Conservation (phyloP, 2,329 filamentous ascomycete genomes). For the Cryphonectria nitschkei region DNA sequence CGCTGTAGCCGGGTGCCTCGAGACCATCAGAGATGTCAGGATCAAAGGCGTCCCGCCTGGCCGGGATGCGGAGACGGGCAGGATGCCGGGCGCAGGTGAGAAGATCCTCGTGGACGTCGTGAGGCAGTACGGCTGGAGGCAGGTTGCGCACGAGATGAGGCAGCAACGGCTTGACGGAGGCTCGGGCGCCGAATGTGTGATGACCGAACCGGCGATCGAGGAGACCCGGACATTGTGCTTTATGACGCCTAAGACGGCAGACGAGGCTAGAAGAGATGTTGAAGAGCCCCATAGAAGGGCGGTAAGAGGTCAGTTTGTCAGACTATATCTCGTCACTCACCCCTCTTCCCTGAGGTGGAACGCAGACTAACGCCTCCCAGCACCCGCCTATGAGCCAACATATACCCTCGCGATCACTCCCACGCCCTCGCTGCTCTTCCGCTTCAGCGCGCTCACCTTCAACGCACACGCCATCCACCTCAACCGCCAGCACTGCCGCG, state of each 20-base stretch:
- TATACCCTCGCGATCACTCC: conserved; percentile 56
- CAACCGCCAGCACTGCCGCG: conserved; percentile 69
- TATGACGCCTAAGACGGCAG: conserved; percentile 43
- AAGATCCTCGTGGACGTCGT: conserved; percentile 57
- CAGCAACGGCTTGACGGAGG: conserved; percentile 12
- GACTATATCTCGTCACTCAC: neutral
- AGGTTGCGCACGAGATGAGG: conserved; percentile 31
- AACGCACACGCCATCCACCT: conserved; percentile 94
- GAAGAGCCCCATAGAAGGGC: conserved; percentile 35
- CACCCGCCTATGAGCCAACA: neutral
- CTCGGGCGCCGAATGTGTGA: conserved; percentile 10
- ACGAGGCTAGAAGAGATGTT: conserved; percentile 19
- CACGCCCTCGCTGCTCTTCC: conserved; percentile 75
- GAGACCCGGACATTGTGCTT: conserved; percentile 59
- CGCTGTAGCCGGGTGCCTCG: conserved; percentile 47
- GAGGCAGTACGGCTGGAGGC: conserved; percentile 48
- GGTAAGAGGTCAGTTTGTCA: conserved; percentile 35
- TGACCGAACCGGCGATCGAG: conserved; percentile 40
- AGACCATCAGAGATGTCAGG: conserved; percentile 47
- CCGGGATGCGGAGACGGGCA: conserved; percentile 32
- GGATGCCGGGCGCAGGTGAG: conserved; percentile 35
- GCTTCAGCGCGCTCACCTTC: conserved; percentile 88
- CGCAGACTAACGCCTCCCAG: neutral
- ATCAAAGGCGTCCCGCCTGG: conserved; percentile 29
- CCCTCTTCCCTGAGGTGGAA: neutral